phyloP scores from a whole-genome alignment of 2,329 filamentous ascomycete species.

The Penicillium sp. region DNA sequence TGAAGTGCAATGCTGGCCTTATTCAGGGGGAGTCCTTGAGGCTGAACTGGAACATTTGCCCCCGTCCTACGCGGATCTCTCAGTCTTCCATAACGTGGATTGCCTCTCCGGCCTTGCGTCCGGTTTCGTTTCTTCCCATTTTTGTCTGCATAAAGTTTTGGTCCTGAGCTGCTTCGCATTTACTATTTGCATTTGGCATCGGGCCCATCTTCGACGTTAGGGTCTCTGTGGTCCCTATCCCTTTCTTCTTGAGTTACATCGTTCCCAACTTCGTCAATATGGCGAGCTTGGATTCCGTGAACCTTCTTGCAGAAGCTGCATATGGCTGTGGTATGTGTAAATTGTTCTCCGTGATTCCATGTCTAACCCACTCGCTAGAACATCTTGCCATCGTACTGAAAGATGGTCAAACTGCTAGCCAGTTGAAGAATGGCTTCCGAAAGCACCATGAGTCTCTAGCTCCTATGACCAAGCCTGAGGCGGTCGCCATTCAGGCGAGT shows the following conservation, averaged over 20 bases:
- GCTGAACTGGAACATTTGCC: conserved; percentile 12
- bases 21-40: conserved; percentile 21
- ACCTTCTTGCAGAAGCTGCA: conserved; percentile 37
- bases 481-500: conserved; percentile 18
- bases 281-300: conserved; percentile 35
- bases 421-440: conserved; percentile 36
- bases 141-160: conserved; percentile 3
- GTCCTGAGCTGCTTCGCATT: neutral
- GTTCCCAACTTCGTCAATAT: conserved; percentile 19
- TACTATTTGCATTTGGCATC: neutral
- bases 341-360: neutral
- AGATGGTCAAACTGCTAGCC: conserved; percentile 31
- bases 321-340: conserved; percentile 41
- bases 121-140: neutral
- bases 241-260: neutral
- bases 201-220: neutral
- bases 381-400: conserved; percentile 38
- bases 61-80: neutral
- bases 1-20: conserved; percentile 23
- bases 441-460: conserved; percentile 32
- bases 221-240: neutral
- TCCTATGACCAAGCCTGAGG: conserved; percentile 25
- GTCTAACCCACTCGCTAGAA: conserved; percentile 29
- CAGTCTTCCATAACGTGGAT: neutral
- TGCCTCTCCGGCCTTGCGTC: neutral